Conservation (phyloP, 441 rosid genomes). For the Capsella rubella region DNA sequence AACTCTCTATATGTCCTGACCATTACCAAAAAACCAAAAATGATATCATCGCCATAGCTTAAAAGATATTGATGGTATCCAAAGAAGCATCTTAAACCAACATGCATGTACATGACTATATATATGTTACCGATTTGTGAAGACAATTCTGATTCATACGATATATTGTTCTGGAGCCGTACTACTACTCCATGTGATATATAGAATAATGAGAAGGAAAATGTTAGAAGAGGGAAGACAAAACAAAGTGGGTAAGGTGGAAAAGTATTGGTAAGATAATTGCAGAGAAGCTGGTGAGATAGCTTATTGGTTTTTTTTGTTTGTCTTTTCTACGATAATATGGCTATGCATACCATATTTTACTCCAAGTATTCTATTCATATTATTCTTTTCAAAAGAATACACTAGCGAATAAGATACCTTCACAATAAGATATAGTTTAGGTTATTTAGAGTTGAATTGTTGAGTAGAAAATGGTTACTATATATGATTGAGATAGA, state of each 20-base stretch:
- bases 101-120: background rate
- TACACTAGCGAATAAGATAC: background rate
- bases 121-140: background rate
- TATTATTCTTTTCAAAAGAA: background rate
- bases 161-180: background rate
- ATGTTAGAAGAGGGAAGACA: slow-evolving; percentile 24
- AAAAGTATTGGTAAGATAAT: slow-evolving; percentile 27
- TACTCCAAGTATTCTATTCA: background rate
- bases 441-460: background rate
- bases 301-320: slow-evolving; percentile 5
- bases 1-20: too few relatives aligned
- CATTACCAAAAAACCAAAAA: background rate
- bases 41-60: background rate
- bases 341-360: background rate
- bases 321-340: slow-evolving; percentile 15
- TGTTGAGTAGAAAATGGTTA: too few relatives aligned
- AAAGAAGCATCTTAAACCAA: background rate
- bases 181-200: slow-evolving; percentile 6
- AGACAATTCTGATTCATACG: background rate
- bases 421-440: background rate
- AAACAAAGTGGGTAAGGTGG: slow-evolving; percentile 44
- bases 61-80: background rate
- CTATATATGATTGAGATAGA: too few relatives aligned
- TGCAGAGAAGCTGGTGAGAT: slow-evolving; percentile 27
- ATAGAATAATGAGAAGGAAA: background rate